These are phyloP conservation scores for Penicillium capsulatum DNA, from an alignment of 2,329 filamentous ascomycete species.

Conservation along the genomic window DNA sequence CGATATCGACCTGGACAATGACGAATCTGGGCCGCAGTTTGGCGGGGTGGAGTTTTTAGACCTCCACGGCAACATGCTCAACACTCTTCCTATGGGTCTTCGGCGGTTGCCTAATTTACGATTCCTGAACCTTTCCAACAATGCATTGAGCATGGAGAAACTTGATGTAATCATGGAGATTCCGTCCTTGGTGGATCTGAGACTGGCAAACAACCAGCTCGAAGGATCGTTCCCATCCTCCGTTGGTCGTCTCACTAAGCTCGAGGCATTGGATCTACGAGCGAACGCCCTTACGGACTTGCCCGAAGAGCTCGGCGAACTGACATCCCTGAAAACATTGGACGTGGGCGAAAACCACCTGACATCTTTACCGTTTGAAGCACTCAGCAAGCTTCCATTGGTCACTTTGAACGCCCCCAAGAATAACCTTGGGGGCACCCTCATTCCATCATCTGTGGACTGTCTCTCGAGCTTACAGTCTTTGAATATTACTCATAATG, in stretches of 20 bases:
- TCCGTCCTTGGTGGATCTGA: slow-evolving; percentile 68
- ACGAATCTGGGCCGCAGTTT: slow-evolving; percentile 69
- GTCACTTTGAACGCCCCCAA: slow-evolving; percentile 70
- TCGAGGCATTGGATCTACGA: slow-evolving; percentile 79
- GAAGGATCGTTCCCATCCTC: slow-evolving; percentile 62
- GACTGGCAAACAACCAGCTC: slow-evolving; percentile 72
- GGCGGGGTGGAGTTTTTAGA: slow-evolving; percentile 76
- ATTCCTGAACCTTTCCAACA: slow-evolving; percentile 78
- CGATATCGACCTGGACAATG: slow-evolving; percentile 60
- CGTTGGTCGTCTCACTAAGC: slow-evolving; percentile 60
- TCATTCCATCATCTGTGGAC: slow-evolving; percentile 62
- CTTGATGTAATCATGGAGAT: slow-evolving; percentile 73
- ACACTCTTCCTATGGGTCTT: slow-evolving; percentile 68
- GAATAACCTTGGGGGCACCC: slow-evolving; percentile 69
- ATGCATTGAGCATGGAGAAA: slow-evolving; percentile 68
- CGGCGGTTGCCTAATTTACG: slow-evolving; percentile 69
- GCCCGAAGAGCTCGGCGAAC: slow-evolving; percentile 61
- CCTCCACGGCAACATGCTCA: slow-evolving; percentile 77
- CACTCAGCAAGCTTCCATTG: slow-evolving; percentile 63
- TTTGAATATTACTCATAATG: slow-evolving; percentile 74
- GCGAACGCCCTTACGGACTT: slow-evolving; percentile 72
- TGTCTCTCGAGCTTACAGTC: slow-evolving; percentile 63
- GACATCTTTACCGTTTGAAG: slow-evolving; percentile 64
- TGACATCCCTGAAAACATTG: slow-evolving; percentile 67
- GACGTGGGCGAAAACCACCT: slow-evolving; percentile 79